phyloP scores from a whole-genome alignment of 2,329 filamentous ascomycete species.

The Ascochyta rabiei region DNA sequence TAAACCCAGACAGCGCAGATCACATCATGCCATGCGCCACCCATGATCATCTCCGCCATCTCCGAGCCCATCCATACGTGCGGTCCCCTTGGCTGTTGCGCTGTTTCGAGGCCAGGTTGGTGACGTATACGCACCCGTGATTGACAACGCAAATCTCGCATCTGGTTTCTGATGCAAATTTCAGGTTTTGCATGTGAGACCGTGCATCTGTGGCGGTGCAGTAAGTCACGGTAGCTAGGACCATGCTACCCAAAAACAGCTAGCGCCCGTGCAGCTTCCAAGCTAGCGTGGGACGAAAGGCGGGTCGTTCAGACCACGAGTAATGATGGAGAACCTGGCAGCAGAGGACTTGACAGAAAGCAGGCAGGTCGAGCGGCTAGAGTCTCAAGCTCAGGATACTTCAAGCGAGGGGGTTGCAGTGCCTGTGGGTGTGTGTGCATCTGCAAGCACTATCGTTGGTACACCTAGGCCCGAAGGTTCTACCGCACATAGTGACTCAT shows the following conservation, averaged over 20 bases:
- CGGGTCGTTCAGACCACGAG: neutral
- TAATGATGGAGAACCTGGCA: neutral
- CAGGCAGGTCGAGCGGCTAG: neutral
- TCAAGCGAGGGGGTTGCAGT: neutral
- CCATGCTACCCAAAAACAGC: neutral
- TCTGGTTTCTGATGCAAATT: conserved; percentile 3
- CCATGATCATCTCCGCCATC: neutral
- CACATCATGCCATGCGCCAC: neutral
- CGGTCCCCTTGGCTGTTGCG: neutral
- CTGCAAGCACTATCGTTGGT: neutral
- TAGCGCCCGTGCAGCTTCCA: conserved; percentile 8
- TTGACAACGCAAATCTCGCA: neutral
- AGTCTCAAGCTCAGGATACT: neutral
- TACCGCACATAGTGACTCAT: conserved; percentile 8
- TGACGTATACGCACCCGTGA: neutral
- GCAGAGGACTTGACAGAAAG: neutral
- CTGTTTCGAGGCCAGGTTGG: neutral
- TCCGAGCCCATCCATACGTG: neutral
- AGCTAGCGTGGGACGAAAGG: neutral
- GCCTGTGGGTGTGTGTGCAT: neutral
- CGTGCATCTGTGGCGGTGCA: conserved; percentile 15
- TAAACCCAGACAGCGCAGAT: neutral
- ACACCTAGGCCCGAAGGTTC: neutral
- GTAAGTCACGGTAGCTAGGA: neutral
- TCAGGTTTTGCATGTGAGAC: conserved; percentile 11